These are phyloP conservation scores for Pistacia vera DNA, from an alignment of 345 rosid species.

Conservation along the genomic window DNA sequence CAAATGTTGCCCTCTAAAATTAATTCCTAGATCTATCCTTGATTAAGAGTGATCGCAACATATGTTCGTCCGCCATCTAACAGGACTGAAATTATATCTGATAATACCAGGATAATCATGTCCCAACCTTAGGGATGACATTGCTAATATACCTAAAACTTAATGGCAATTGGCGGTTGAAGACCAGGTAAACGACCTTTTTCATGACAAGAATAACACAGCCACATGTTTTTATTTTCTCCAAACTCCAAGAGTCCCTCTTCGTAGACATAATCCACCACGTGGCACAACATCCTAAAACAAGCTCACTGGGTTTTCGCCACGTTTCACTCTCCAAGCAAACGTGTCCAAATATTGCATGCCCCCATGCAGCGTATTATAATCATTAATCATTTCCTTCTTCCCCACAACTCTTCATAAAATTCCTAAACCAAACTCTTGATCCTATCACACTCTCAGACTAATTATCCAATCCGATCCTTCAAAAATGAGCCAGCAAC, in stretches of 20 bases:
- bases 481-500: constrained; percentile 45
- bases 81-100: no score
- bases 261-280: constrained; percentile 1
- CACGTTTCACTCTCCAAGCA: constrained; percentile 3
- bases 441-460: no score
- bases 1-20: no score
- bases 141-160: no score
- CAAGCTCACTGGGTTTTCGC: background rate
- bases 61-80: no score
- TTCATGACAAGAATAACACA: background rate
- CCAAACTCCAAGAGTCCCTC: background rate
- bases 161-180: background rate
- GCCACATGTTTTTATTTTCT: background rate
- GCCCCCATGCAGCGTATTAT: constrained; percentile 24
- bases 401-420: background rate
- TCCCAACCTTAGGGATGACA: no score
- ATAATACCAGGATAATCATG: no score
- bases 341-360: constrained; percentile 19
- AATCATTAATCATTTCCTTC: no score
- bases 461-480: no score
- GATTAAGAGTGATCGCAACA: no score
- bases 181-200: background rate
- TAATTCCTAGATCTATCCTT: no score
- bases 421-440: no score
- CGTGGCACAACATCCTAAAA: background rate